These are phyloP conservation scores for Lasiosphaeris hirsuta DNA, from an alignment of 495 filamentous ascomycete genomes.

Conservation along the genomic window DNA sequence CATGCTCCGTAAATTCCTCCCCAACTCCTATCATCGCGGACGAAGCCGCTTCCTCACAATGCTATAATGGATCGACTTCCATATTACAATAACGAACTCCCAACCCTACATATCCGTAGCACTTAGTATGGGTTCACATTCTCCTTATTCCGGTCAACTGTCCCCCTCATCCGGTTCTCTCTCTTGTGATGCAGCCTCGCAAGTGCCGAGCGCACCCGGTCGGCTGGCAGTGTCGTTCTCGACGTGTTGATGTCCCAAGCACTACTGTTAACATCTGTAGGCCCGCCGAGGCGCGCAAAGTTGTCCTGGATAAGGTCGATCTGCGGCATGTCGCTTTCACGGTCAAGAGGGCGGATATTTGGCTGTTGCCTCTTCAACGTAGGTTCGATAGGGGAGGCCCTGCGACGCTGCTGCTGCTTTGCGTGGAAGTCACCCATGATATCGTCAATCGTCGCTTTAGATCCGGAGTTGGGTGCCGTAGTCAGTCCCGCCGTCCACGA, in stretches of 20 bases:
- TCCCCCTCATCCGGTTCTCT: constrained; percentile 29
- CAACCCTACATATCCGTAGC: background rate
- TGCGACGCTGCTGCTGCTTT: background rate
- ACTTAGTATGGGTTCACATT: constrained; percentile 32
- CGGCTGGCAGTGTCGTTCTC: constrained; percentile 52
- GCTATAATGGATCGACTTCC: background rate
- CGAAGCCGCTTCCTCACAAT: background rate
- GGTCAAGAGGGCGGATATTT: constrained; percentile 4
- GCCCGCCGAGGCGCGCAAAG: constrained; percentile 36
- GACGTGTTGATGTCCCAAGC: constrained; percentile 32
- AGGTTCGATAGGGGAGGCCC: background rate
- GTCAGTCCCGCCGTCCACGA: constrained; percentile 4
- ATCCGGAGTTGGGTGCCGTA: background rate
- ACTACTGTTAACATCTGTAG: constrained; percentile 26
- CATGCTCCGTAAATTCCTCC: background rate
- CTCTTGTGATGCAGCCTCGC: constrained; percentile 59
- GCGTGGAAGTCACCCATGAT: constrained; percentile 3
- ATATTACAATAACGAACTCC: background rate
- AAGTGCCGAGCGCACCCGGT: constrained; percentile 60
- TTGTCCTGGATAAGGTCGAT: constrained; percentile 42
- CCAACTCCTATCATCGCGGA: background rate
- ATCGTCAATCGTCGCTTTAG: constrained; percentile 8
- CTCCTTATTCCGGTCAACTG: constrained; percentile 39
- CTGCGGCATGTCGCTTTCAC: constrained; percentile 23
- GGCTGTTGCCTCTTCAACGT: background rate